These are phyloP conservation scores for Lactifluus volemus DNA, from an alignment of 768 basidiomycete species.

Conservation along the genomic window DNA sequence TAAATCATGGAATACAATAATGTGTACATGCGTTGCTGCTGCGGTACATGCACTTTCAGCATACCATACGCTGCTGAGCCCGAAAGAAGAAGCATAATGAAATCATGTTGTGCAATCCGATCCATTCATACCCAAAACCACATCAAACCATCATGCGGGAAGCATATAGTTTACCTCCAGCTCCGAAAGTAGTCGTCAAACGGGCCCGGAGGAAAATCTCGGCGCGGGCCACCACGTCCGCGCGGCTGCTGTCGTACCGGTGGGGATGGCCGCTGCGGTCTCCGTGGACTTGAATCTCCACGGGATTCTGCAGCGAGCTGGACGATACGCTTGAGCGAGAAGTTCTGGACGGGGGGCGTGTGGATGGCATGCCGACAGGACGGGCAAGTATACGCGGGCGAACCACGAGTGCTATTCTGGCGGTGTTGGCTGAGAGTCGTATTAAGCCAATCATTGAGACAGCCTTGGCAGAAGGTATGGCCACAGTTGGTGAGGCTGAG, in stretches of 20 bases:
- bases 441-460: conserved; percentile 47
- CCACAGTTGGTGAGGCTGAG: conserved; percentile 57
- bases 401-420: conserved; percentile 24
- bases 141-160: neutral
- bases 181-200: conserved; percentile 7
- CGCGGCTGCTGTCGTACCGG: neutral
- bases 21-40: neutral
- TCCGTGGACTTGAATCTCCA: conserved; percentile 39
- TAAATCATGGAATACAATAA: neutral
- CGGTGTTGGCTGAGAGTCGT: conserved; percentile 44
- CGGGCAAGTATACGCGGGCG: conserved; percentile 50
- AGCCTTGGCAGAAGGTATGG: conserved; percentile 58
- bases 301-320: conserved; percentile 38
- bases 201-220: neutral
- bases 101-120: neutral
- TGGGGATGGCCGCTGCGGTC: neutral
- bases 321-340: conserved; percentile 49
- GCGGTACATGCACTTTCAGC: neutral
- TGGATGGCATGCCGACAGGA: conserved; percentile 47
- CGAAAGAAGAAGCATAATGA: neutral
- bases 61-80: neutral
- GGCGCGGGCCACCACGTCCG: conserved; percentile 5
- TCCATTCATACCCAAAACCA: neutral
- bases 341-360: conserved; percentile 49
- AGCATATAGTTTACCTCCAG: neutral